Base-by-base conservation (phyloP, 257 asterid genomes). In the Solanum chaucha region DNA sequence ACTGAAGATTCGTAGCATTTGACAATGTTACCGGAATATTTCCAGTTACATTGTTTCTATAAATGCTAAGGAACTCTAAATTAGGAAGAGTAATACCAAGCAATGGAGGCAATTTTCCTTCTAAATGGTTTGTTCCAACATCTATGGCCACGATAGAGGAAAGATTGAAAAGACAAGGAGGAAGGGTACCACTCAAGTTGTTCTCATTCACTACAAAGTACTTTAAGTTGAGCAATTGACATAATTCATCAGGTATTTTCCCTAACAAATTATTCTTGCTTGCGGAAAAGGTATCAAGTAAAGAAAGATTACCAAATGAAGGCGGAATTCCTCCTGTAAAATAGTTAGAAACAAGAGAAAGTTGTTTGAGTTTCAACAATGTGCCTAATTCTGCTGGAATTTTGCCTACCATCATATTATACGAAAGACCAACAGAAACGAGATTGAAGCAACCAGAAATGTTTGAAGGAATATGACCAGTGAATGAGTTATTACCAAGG, bases 381-480 rank as follows among this genome's bases (percentile, higher is more conserved):
- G 86, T 75, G 34, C 91, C 89, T 14, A 91, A 38, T 41, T 89
- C 90, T 7, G 83, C 86, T 41, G 90, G 85, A 68, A 90, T 89
- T 40, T 0, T 15, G 10, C 93, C 93, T 5, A 82, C 77, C 7
- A 89, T 82, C 15, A 86, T 48, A 51, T 92, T 92, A 82, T 84
- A 75, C 8, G 85, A 67, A 84, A 90, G 26, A 82, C 41, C 67
- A 6, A 91, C 48, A 88, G 72, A 85, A 83, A 85, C 59, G 65
- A 92, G 87, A 59, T 82, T 86, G 19, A 10, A 48, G 82, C 94
- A 91, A 10, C 75, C 73, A 22, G 91, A 86, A 12, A 91, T 44
- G 84, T 77, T 90, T 84, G 86, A 86, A 0, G 93, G 94, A 59
- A 93, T 91, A 38, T 83, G 89, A 51, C 94, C 94, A 35, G 30